Percentiles rank a stretch among this genome's conserved stretches.
phyloP scores from a whole-genome alignment of 106 monocot genomes.

The Dioscorea alata region DNA sequence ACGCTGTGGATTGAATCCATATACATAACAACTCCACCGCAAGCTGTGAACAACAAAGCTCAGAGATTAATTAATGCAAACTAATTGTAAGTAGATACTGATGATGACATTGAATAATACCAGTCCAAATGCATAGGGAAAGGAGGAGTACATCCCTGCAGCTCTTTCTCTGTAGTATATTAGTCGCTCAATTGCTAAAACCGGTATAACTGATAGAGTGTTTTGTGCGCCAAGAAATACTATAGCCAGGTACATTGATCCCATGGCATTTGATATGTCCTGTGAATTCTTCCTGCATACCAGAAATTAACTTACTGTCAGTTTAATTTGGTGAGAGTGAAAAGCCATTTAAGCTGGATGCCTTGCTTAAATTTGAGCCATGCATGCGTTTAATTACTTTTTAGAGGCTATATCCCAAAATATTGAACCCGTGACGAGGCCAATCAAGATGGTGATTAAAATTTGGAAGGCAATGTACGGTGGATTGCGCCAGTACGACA shows the following conservation, averaged over 20 bases:
- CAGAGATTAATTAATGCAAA: not conserved
- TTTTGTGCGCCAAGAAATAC: slow-evolving; percentile 43
- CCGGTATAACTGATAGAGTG: slow-evolving; percentile 33
- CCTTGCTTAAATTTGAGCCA: too few species aligned
- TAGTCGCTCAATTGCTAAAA: slow-evolving; percentile 40
- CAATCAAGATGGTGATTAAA: slow-evolving; percentile 39
- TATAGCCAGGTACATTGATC: slow-evolving; percentile 34
- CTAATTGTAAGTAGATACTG: too few species aligned
- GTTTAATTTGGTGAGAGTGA: too few species aligned
- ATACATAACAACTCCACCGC: slow-evolving; percentile 53
- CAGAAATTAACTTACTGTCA: not conserved
- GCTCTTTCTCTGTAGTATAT: slow-evolving; percentile 58
- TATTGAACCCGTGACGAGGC: slow-evolving; percentile 50
- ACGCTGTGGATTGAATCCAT: slow-evolving; percentile 40
- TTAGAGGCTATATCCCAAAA: slow-evolving; percentile 52
- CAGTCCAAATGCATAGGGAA: slow-evolving; percentile 53
- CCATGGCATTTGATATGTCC: slow-evolving; percentile 3
- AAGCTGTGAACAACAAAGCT: slow-evolving; percentile 25
- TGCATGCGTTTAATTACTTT: slow-evolving; percentile 18
- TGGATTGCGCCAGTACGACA: slow-evolving; percentile 68
- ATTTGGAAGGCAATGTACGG: slow-evolving; percentile 41
- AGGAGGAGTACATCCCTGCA: slow-evolving; percentile 59
- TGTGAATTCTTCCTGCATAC: slow-evolving; percentile 4
- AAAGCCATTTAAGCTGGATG: too few species aligned
- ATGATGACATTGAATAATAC: not conserved